Conservation (phyloP, 164 flowering plant genomes). For the Umbilicus rupestris region DNA sequence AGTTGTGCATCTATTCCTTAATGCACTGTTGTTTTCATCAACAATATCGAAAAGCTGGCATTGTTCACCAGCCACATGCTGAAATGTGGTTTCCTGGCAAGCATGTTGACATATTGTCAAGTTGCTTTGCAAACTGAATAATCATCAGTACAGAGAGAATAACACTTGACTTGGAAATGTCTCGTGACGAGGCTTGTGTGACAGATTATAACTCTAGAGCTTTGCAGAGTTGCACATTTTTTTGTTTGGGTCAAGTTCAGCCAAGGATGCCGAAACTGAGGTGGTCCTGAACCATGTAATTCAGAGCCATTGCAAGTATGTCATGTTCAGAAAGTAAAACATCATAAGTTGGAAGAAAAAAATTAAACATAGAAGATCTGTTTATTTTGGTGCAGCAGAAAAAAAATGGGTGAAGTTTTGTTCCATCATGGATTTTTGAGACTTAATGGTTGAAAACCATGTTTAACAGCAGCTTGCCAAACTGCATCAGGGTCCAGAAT, state of each 20-base stretch:
- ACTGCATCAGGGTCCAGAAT: background rate
- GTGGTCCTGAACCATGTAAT: too few species aligned
- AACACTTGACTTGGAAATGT: too few species aligned
- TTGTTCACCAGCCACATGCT: background rate
- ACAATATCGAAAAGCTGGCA: background rate
- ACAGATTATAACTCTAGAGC: too few species aligned
- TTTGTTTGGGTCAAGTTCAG: too few species aligned
- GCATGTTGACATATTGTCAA: background rate
- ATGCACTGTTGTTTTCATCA: background rate
- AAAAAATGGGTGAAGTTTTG: background rate
- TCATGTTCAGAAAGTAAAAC: too few species aligned
- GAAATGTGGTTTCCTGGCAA: background rate
- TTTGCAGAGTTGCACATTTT: too few species aligned
- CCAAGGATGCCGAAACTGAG: too few species aligned
- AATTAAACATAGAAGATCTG: too few species aligned
- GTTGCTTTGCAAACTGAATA: background rate
- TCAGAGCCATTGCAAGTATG: too few species aligned
- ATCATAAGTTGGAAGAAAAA: too few species aligned
- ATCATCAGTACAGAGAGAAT: too few species aligned
- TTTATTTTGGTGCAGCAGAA: background rate
- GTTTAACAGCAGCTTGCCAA: constrained; percentile 4
- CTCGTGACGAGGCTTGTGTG: too few species aligned
- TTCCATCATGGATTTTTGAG: background rate
- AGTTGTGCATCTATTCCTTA: background rate
- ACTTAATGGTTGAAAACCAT: background rate